Evolutionary conservation across 2,329 filamentous ascomycete species (phyloP).

Genomic region (Thielaviopsis ethacetica): DNA sequence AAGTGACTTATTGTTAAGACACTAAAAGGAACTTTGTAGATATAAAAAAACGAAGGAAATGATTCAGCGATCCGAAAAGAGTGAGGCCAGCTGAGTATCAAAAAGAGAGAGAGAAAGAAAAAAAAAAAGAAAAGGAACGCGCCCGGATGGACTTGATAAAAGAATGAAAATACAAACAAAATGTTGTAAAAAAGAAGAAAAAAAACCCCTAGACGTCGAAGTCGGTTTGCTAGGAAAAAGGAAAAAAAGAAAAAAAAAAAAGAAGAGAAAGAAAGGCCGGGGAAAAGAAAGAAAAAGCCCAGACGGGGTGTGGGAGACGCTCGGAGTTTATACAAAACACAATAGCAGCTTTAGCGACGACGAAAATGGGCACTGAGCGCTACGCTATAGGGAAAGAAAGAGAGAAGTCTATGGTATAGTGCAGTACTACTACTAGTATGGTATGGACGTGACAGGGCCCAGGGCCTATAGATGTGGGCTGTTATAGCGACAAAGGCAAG

Average conservation of each 20-base stretch:
- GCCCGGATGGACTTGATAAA: neutral
- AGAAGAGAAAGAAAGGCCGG: neutral
- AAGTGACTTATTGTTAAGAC: neutral
- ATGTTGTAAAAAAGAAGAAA: no score
- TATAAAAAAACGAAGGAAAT: neutral
- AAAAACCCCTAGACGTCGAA: no score
- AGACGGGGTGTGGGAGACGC: neutral
- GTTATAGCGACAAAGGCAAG: no score
- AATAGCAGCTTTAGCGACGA: neutral
- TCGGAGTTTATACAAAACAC: constrained; percentile 2
- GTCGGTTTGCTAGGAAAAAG: neutral
- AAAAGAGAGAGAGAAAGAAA: neutral
- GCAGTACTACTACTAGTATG: no score
- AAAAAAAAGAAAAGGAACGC: neutral
- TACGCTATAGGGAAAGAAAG: no score
- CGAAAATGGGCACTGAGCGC: constrained; percentile 1
- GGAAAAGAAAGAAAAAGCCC: neutral
- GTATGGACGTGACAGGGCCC: no score
- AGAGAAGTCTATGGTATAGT: no score
- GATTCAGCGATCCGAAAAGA: neutral
- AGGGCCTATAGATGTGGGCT: no score
- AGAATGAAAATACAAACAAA: no score
- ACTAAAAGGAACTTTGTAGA: neutral
- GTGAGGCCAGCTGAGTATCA: neutral
- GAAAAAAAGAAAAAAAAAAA: constrained; percentile 1